Conservation (phyloP, 352 stramenopile species). For the Pythium sukuiense region DNA sequence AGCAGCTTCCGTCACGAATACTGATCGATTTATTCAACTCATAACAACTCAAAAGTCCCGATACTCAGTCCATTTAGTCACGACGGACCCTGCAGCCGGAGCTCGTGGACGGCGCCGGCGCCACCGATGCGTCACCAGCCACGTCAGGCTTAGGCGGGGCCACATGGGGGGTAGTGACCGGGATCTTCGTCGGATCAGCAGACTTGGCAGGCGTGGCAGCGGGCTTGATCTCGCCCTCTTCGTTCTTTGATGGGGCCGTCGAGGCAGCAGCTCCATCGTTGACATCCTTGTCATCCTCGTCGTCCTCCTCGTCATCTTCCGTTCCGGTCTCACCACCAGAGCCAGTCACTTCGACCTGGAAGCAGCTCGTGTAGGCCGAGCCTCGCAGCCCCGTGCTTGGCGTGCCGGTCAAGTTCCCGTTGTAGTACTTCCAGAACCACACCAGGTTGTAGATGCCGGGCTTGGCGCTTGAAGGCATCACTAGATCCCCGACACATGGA, state of each 20-base stretch:
- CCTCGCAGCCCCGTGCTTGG: background rate
- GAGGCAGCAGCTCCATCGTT: background rate
- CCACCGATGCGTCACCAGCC: background rate
- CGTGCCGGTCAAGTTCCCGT: slow-evolving; percentile 4
- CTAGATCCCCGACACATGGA: slow-evolving; percentile 36
- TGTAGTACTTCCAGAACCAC: slow-evolving; percentile 37
- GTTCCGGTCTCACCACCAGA: background rate
- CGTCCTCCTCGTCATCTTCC: background rate
- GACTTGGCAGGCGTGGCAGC: too few species aligned
- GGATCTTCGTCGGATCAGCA: too few species aligned
- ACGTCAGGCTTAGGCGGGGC: background rate
- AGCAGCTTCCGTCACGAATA: background rate
- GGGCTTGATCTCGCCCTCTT: background rate
- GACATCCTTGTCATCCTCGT: background rate
- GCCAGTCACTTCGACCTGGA: slow-evolving; percentile 4
- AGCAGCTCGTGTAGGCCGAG: slow-evolving; percentile 1
- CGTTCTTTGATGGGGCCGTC: background rate
- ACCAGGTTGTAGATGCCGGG: slow-evolving; percentile 36
- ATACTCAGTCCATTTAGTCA: background rate
- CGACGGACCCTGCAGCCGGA: background rate
- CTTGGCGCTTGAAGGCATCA: slow-evolving; percentile 25
- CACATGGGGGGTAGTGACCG: too few species aligned
- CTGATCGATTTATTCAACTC: background rate
- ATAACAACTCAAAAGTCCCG: background rate
- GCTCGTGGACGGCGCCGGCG: background rate